Evolutionary conservation across 2,329 filamentous ascomycete species (phyloP).

Genomic region (Alternaria hordeiaustralica): DNA sequence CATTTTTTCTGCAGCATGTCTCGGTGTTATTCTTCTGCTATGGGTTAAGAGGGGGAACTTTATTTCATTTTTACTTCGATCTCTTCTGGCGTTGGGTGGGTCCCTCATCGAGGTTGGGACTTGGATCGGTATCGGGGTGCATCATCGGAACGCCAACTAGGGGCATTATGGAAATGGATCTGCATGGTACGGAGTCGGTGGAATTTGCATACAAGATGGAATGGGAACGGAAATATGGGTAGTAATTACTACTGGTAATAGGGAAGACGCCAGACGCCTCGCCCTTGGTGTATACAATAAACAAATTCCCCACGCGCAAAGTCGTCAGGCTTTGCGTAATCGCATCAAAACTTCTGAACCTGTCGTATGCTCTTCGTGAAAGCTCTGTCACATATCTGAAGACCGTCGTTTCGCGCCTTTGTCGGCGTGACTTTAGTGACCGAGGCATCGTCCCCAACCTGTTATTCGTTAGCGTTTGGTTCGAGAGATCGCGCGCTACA

Average conservation of each 20-base stretch:
- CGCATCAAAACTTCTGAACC: not conserved
- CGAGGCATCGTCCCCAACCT: slow-evolving; percentile 49
- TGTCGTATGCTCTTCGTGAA: not conserved
- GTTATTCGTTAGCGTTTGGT: slow-evolving; percentile 21
- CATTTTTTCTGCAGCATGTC: slow-evolving; percentile 34
- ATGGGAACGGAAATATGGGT: not conserved
- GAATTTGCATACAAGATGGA: not conserved
- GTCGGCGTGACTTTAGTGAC: slow-evolving; percentile 22
- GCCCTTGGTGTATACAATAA: slow-evolving; percentile 12
- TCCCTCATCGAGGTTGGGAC: not conserved
- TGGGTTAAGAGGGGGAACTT: slow-evolving; percentile 3
- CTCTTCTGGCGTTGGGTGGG: slow-evolving; percentile 11
- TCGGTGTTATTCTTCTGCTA: not conserved
- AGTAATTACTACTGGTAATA: slow-evolving; percentile 3
- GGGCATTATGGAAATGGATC: slow-evolving; percentile 8
- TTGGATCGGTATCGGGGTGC: slow-evolving; percentile 4
- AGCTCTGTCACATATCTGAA: not conserved
- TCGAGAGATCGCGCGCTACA: not conserved
- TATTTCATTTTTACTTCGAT: slow-evolving; percentile 16
- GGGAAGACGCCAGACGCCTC: slow-evolving; percentile 12
- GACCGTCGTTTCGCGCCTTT: not conserved
- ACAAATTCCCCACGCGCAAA: not conserved
- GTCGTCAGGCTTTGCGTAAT: not conserved
- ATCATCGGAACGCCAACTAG: not conserved
- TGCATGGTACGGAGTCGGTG: slow-evolving; percentile 14